Base-by-base conservation (phyloP, 2,329 filamentous ascomycete genomes). In the Epichloe elymi region DNA sequence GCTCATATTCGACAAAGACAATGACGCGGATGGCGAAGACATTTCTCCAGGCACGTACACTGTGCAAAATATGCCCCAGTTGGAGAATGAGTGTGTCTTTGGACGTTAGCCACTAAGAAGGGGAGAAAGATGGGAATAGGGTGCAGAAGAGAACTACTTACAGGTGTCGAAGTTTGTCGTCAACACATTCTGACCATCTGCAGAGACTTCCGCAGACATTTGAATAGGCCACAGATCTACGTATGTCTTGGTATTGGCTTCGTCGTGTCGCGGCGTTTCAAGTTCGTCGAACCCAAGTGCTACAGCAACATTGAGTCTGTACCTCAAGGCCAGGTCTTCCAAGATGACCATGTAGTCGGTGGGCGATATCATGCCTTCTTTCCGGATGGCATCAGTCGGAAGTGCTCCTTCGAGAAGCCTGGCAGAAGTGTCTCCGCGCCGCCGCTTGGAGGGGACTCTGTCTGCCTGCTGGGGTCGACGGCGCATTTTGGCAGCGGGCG, bases 131-230 rank as follows among this genome's bases (percentile, higher is more conserved):
- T 41, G 5, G 14, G 15, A 17, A 37, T 37, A 11, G 15, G 15
- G 10, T 41, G 6, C 6, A 19, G 39, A 26, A 20, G 30, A 38
- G 23, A 14, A 23, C 17, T 19, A 66, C 78, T 67, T 80, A 75
- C 89, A 94, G 0, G 88, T 95, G 64, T 95, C 88, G 63, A 95
- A 94, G 57, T 95, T 95, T 0, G 86, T 93, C 0, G 88, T 94
- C 50, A 91, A 66, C 5, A 93, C 74, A 55, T 75, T 82, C 61
- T 80, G 78, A 1, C 75, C 76, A 56, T 84, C 81, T 1, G 83
- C 73, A 0, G 80, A 78, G 36, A 93, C 78, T 59, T 91, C 86
- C 1, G 88, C 88, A 5, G 88, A 91, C 87, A 95, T 95, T 57
- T 95, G 89, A 49, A 95, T 93, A 0, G 88, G 88, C 88, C 88